These are phyloP conservation scores for Pythium insidiosum DNA, from an alignment of 352 stramenopile genomes.

Conservation along the genomic window DNA sequence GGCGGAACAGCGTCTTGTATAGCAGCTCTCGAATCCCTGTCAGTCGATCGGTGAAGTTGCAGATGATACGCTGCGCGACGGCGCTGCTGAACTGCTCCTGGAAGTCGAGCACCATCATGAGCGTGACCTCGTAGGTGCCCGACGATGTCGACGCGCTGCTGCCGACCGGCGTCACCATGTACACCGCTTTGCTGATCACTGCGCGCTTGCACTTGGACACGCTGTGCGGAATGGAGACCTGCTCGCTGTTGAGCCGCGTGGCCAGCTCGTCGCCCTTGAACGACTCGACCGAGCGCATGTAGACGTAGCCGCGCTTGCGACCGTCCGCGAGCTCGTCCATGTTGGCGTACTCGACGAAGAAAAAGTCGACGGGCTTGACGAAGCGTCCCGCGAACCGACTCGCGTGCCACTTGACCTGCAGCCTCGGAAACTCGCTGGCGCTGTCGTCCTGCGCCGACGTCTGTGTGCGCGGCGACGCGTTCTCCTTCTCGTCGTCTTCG, in stretches of 20 bases:
- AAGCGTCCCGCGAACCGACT: conserved; percentile 75
- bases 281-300: conserved; percentile 72
- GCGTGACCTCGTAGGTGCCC: conserved; percentile 64
- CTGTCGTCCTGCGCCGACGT: conserved; percentile 35
- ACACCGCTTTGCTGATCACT: conserved; percentile 78
- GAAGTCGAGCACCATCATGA: conserved; percentile 85
- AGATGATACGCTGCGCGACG: conserved; percentile 58
- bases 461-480: conserved; percentile 25
- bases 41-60: conserved; percentile 73
- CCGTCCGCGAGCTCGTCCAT: conserved; percentile 61
- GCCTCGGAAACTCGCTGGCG: conserved; percentile 41
- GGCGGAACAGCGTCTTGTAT: conserved; percentile 78
- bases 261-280: conserved; percentile 78
- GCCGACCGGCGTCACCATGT: conserved; percentile 37
- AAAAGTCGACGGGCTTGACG: conserved; percentile 80
- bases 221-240: conserved; percentile 57
- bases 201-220: conserved; percentile 83
- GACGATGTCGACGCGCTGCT: conserved; percentile 18
- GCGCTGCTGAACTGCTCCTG: conserved; percentile 63
- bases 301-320: conserved; percentile 60
- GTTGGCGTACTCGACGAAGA: conserved; percentile 84
- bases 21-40: conserved; percentile 74
- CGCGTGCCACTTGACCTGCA: conserved; percentile 83
- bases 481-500: conserved; percentile 5
- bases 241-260: conserved; percentile 50